Evolutionary conservation across 1,284 basidiomycete species (phyloP).

Genomic region (Trametes versicolor): DNA sequence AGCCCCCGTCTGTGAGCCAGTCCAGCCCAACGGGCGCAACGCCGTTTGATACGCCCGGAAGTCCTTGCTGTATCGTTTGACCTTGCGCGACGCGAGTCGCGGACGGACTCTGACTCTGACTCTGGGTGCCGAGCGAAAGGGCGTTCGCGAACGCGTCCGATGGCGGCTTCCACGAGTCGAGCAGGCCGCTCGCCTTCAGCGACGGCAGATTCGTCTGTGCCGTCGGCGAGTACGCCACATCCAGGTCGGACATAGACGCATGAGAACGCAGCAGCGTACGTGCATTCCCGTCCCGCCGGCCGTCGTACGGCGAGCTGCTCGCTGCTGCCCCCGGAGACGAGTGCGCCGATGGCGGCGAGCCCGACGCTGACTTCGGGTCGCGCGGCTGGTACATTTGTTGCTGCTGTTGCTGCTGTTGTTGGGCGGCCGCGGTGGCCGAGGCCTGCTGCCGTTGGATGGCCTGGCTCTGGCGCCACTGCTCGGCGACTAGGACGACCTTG

Average conservation of each 20-base stretch:
- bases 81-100: constrained; percentile 7
- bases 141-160: constrained; percentile 41
- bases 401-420: constrained; percentile 24
- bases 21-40: constrained; percentile 39
- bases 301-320: constrained; percentile 26
- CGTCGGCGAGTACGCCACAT: constrained; percentile 24
- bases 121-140: constrained; percentile 33
- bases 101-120: constrained; percentile 7
- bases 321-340: constrained; percentile 17
- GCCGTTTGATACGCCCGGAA: constrained; percentile 8
- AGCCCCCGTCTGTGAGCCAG: constrained; percentile 40
- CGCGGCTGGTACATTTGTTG: constrained; percentile 21
- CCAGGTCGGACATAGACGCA: constrained; percentile 28
- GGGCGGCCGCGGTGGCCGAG: constrained; percentile 22
- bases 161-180: constrained; percentile 58
- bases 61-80: constrained; percentile 1
- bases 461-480: constrained; percentile 45
- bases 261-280: constrained; percentile 33
- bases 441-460: constrained; percentile 33
- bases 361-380: constrained; percentile 20
- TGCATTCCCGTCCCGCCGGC: constrained; percentile 27
- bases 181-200: constrained; percentile 74
- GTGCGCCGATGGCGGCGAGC: constrained; percentile 29
- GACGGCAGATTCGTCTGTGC: constrained; percentile 65
- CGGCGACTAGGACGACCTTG: constrained; percentile 42